Conservation (phyloP, 2,329 filamentous ascomycete genomes). For the Lasiodiplodia theobromae region DNA sequence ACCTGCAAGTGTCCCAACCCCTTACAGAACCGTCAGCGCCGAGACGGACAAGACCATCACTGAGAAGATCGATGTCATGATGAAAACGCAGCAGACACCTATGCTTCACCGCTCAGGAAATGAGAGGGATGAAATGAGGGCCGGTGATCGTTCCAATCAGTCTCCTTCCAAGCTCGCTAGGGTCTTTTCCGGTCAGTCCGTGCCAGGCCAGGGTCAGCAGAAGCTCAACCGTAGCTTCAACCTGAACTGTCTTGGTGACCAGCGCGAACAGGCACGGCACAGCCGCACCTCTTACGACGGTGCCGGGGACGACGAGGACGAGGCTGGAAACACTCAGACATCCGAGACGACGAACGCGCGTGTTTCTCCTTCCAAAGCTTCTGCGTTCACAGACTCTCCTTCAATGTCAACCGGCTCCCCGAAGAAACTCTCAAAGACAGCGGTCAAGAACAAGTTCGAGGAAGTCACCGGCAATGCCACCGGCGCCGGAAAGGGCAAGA, state of each 20-base stretch:
- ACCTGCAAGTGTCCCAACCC: not conserved
- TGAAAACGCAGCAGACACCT: slow-evolving; percentile 5
- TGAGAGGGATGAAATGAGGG: slow-evolving; percentile 15
- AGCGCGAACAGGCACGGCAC: slow-evolving; percentile 33
- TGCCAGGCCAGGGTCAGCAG: slow-evolving; percentile 38
- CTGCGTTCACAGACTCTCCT: slow-evolving; percentile 36
- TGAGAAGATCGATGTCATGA: slow-evolving; percentile 9
- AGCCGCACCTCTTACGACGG: slow-evolving; percentile 46
- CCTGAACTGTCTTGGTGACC: slow-evolving; percentile 36
- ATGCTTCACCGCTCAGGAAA: slow-evolving; percentile 28
- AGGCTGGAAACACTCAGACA: slow-evolving; percentile 35
- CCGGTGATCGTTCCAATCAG: not conserved
- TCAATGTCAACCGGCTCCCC: slow-evolving; percentile 40
- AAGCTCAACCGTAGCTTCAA: slow-evolving; percentile 37
- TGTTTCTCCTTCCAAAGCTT: slow-evolving; percentile 35
- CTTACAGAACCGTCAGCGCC: slow-evolving; percentile 2
- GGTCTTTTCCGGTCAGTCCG: slow-evolving; percentile 29
- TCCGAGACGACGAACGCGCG: slow-evolving; percentile 32
- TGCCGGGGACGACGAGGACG: slow-evolving; percentile 48
- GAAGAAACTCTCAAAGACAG: slow-evolving; percentile 49
- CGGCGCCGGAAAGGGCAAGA: slow-evolving; percentile 9
- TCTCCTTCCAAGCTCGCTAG: slow-evolving; percentile 36
- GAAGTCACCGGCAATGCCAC: slow-evolving; percentile 54
- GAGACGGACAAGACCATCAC: slow-evolving; percentile 10
- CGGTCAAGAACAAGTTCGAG: slow-evolving; percentile 56